Evolutionary conservation across 345 rosid genomes (phyloP), one percentile per base, ranked within the genome.

Genomic region (Dimocarpus longan): DNA sequence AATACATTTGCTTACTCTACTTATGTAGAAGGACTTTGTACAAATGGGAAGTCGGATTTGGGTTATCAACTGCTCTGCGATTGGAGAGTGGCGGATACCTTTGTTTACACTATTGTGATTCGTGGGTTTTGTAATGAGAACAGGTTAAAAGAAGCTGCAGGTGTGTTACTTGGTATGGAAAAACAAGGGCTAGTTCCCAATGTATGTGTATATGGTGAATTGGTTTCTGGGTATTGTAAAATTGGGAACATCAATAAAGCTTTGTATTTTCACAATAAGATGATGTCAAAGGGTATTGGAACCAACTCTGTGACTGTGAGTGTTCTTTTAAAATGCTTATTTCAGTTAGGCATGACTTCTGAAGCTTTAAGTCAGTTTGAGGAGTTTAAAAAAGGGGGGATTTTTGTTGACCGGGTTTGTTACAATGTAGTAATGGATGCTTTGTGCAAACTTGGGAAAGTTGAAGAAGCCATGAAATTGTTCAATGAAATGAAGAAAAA

Each of bases 11-110:
- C 88, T 72, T 90, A 85, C 81, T 76, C 83, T 4, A 84, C 92
- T 50, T 91, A 78, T 67, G 86, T 93, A 5, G 89, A 90, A 86
- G 97, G 94, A 48, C 91, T 93, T 68, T 91, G 97, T 79, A 56
- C 63, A 68, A 84, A 85, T 82, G 71, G 79, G 13, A 77, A 44
- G 78, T 78, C 92, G 2, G 87, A 77, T 28, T 21, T 52, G 26
- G 98, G 92, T 60, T 75, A 81, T 81, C 66, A 78, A 78, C 32
- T 84, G 69, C 84, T 95, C 44, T 44, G 43, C 60, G 60, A 24
- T 0, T 76, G 82, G 78, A 56, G 75, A 65, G 76, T 40, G 4
- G 78, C 69, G 65, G 88, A 76, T 80, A 75, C 60, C 69, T 81
- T 76, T 81, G 90, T 87, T 5, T 90, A 76, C 79, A 24, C 80